A percentile compares a stretch with the other conserved stretches of the same genome.
These are phyloP conservation scores for Megacollybia marginata DNA, from an alignment of 768 basidiomycete species.

Conservation along the genomic window DNA sequence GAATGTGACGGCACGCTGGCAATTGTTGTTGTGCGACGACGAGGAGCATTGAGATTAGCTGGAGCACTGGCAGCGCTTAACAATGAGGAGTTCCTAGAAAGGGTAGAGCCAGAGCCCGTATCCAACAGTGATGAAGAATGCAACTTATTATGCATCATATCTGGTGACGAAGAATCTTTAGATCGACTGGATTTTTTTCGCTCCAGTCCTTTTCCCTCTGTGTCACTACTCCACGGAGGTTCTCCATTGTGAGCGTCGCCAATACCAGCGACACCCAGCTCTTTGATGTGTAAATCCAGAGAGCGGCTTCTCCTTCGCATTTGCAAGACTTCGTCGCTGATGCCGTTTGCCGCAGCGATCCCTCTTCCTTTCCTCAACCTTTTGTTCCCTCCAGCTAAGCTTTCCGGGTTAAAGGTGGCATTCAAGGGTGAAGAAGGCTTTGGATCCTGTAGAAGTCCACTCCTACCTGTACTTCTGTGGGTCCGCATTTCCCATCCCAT, in stretches of 20 bases:
- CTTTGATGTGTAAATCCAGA: neutral
- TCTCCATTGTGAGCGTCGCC: neutral
- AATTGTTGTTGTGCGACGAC: neutral
- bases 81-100: conserved; percentile 25
- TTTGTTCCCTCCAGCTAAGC: neutral
- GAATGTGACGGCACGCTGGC: neutral
- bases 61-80: conserved; percentile 23
- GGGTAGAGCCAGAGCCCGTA: conserved; percentile 1
- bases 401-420: conserved; percentile 4
- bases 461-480: conserved; percentile 11
- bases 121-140: too few species aligned
- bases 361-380: neutral
- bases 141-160: neutral
- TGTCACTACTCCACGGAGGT: neutral
- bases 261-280: neutral
- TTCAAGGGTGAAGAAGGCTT: neutral
- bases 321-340: neutral
- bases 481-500: conserved; percentile 17
- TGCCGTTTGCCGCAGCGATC: neutral
- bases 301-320: conserved; percentile 1
- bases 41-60: conserved; percentile 1
- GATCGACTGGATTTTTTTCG: conserved; percentile 1
- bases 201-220: neutral
- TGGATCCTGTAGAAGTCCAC: neutral
- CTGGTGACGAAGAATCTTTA: neutral